phyloP scores from a whole-genome alignment of 371 early-diverging fungal species.

The Parasitella parasitica region DNA sequence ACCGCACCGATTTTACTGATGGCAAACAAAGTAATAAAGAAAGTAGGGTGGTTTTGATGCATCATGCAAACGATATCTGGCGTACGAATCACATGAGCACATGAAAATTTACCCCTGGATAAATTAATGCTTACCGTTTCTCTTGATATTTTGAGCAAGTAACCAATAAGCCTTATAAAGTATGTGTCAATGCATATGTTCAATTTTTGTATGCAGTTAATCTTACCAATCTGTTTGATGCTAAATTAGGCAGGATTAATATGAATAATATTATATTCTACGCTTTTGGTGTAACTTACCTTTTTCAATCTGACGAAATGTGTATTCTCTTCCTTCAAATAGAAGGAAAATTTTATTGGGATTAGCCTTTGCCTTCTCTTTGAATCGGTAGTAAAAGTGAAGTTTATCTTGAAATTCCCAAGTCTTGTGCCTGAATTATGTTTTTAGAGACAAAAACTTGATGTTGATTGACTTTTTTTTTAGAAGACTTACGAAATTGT shows the following conservation, averaged over 20 bases:
- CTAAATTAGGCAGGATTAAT: conserved; percentile 15
- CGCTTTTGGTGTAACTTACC: conserved; percentile 8
- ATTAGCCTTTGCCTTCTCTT: conserved; percentile 23
- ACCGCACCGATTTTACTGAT: conserved; percentile 34
- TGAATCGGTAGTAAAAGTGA: conserved; percentile 31
- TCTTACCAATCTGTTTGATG: conserved; percentile 27
- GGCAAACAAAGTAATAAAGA: conserved; percentile 25
- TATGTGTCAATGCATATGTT: background rate
- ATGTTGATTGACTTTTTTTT: too few relatives aligned
- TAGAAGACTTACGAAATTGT: conserved; percentile 9
- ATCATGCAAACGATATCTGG: background rate
- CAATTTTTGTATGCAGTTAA: background rate
- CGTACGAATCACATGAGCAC: background rate
- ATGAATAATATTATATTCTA: conserved; percentile 5
- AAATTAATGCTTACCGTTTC: conserved; percentile 10
- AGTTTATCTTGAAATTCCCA: conserved; percentile 21
- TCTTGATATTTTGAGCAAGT: conserved; percentile 14
- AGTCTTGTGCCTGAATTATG: conserved; percentile 6
- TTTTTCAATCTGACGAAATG: conserved; percentile 26
- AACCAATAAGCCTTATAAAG: conserved; percentile 26
- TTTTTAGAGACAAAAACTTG: too few relatives aligned
- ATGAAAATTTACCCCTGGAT: background rate
- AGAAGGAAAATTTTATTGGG: conserved; percentile 22
- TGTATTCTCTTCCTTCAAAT: conserved; percentile 34
- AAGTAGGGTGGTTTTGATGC: conserved; percentile 11